Conservation (phyloP, 345 rosid genomes). For the Heritiera fomes region DNA sequence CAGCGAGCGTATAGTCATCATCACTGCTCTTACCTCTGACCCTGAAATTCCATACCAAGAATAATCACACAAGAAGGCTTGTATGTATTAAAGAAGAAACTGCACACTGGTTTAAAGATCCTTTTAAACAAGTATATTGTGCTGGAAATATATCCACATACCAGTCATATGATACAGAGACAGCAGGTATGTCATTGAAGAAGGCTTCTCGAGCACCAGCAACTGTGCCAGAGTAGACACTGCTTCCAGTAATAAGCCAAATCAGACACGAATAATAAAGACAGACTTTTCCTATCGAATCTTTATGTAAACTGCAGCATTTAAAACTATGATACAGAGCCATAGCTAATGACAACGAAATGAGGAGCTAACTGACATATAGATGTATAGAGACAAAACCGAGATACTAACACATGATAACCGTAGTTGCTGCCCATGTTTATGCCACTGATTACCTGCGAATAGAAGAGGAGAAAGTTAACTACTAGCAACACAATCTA, state of each 20-base stretch:
- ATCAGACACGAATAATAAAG: neutral
- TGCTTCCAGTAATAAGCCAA: constrained; percentile 35
- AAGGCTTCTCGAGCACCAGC: constrained; percentile 97
- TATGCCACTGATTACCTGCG: constrained; percentile 91
- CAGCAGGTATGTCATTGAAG: constrained; percentile 71
- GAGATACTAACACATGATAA: constrained; percentile 63
- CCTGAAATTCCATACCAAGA: constrained; percentile 41
- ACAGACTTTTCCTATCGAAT: neutral
- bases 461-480: constrained; percentile 26
- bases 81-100: neutral
- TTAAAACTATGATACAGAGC: neutral
- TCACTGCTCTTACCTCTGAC: constrained; percentile 58
- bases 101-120: neutral
- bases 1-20: constrained; percentile 64
- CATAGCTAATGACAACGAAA: neutral
- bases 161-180: constrained; percentile 84
- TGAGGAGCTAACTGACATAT: neutral
- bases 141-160: constrained; percentile 28
- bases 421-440: constrained; percentile 95
- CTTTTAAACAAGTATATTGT: neutral
- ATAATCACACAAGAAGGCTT: neutral
- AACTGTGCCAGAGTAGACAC: constrained; percentile 93
- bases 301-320: neutral
- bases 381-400: neutral
- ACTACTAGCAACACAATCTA: constrained; percentile 13